Conservation (phyloP, 371 early-diverging fungal species). For the Mortierella sp. region DNA sequence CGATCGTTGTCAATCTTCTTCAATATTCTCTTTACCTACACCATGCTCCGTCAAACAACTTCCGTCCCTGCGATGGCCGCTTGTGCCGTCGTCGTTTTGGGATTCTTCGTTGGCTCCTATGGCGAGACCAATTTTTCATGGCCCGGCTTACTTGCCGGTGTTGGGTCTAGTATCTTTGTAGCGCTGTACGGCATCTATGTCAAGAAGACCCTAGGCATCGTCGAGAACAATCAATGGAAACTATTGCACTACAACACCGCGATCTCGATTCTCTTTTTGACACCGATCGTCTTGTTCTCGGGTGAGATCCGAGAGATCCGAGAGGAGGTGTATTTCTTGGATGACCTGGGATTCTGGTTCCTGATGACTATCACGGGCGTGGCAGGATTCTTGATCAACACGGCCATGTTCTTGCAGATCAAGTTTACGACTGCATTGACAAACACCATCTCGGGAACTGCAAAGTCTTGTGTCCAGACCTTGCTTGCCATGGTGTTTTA, state of each 20-base stretch:
- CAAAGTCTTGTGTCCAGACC: slow-evolving; percentile 81
- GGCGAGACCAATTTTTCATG: slow-evolving; percentile 80
- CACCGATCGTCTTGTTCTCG: slow-evolving; percentile 70
- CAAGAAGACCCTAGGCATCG: slow-evolving; percentile 73
- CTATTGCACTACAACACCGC: slow-evolving; percentile 81
- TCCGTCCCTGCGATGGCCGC: slow-evolving; percentile 67
- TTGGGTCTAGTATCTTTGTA: slow-evolving; percentile 76
- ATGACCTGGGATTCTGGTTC: slow-evolving; percentile 66
- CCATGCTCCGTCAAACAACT: slow-evolving; percentile 70
- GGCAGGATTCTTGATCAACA: slow-evolving; percentile 80
- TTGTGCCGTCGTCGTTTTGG: slow-evolving; percentile 75
- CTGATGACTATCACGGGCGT: slow-evolving; percentile 78
- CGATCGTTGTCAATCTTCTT: slow-evolving; percentile 79
- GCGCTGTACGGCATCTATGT: slow-evolving; percentile 82
- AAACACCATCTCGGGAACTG: slow-evolving; percentile 84
- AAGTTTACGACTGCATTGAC: slow-evolving; percentile 83
- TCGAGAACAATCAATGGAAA: slow-evolving; percentile 80
- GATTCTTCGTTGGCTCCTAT: slow-evolving; percentile 77
- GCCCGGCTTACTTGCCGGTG: slow-evolving; percentile 75
- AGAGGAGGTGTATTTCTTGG: slow-evolving; percentile 61
- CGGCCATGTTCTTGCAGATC: slow-evolving; percentile 82
- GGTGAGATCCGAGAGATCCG: slow-evolving; percentile 71
- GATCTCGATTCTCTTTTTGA: slow-evolving; percentile 69
- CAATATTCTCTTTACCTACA: slow-evolving; percentile 76
- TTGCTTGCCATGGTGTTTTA: slow-evolving; percentile 75